Base-by-base conservation (phyloP, 1,284 basidiomycete species). In the Ganoderma lucidum region DNA sequence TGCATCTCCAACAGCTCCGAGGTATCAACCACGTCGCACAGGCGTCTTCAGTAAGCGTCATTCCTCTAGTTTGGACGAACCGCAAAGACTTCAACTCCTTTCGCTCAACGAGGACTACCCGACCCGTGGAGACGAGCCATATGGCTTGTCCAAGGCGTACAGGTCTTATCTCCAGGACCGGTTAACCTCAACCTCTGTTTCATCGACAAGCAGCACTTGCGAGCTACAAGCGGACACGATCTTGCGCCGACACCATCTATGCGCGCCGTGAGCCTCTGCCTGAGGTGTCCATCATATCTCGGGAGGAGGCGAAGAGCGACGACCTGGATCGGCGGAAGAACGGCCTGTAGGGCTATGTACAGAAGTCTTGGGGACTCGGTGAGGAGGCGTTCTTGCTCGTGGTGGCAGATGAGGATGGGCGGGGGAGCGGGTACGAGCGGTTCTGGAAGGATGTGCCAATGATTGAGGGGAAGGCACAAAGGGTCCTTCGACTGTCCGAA, bases 201-300 rank as follows among this genome's bases (percentile, higher is more conserved):
- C 12, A 23, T 30, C 41, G 51, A 17, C 64, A 28, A 42, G 15
- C 76, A 93, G 91, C 51, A 87, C 91, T 55, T 83, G 83, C 66
- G 92, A 93, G 79, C 79, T 87, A 42, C 91, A 93, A 79, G 88
- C 89, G 5, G 85, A 89, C 91, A 93, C 70, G 90, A 94, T 75
- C 80, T 80, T 4, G 88, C 90, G 35, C 88, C 90, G 14, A 81
- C 82, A 23, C 23, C 23, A 23, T 23, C 23, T 23, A 23, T 23
- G 23, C 23, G 23, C 30, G 85, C 84, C 2, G 79, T 78, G 32
- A 81, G 84, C 17, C 80, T 80, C 56, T 82, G 42, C 83, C 85
- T 62, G 79, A 81, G 23, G 71, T 80, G 68, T 12, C 35, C 35
- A 35, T 35, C 35, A 5, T 35, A 35, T 35, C 35, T 8, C 35